Conservation (phyloP, 805 yeast genomes). For the Yarrowia sp. region DNA sequence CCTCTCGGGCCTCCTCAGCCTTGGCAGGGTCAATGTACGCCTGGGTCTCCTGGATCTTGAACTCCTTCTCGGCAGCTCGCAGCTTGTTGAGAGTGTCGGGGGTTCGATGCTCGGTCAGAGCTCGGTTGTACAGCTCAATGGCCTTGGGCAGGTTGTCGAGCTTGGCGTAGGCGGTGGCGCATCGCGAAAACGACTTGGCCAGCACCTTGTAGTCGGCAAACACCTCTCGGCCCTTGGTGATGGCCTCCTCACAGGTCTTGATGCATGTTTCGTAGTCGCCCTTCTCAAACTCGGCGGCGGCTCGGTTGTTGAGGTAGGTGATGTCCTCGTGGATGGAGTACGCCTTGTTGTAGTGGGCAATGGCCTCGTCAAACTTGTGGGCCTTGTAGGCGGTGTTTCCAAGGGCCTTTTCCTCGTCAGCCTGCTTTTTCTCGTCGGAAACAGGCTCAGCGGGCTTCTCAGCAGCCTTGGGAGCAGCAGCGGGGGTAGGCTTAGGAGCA, state of each 20-base stretch:
- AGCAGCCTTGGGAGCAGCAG: conserved; percentile 38
- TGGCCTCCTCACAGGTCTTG: conserved; percentile 73
- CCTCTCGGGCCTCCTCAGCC: conserved; percentile 92
- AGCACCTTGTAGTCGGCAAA: conserved; percentile 89
- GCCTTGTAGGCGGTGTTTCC: conserved; percentile 87
- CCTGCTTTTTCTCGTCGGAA: conserved; percentile 37
- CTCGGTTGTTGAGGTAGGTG: conserved; percentile 90
- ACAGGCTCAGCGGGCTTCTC: conserved; percentile 42
- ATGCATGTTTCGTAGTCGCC: conserved; percentile 88
- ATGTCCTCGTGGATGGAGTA: conserved; percentile 79
- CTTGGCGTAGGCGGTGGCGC: conserved; percentile 80
- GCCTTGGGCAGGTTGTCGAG: conserved; percentile 71
- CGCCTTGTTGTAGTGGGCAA: conserved; percentile 79
- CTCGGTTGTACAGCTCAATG: conserved; percentile 75
- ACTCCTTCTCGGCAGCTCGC: conserved; percentile 80
- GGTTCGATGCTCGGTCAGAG: conserved; percentile 95
- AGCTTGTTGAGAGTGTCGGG: conserved; percentile 88
- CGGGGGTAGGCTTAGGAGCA: conserved; percentile 34
- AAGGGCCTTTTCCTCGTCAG: conserved; percentile 64
- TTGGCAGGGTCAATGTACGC: conserved; percentile 83
- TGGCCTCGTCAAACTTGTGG: conserved; percentile 89
- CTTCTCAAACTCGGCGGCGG: conserved; percentile 97
- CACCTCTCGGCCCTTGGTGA: conserved; percentile 83
- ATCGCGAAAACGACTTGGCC: conserved; percentile 90
- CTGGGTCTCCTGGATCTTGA: conserved; percentile 73